Conservation (phyloP, 371 early-diverging fungal species). For the Apophysomyces ossiformis region DNA sequence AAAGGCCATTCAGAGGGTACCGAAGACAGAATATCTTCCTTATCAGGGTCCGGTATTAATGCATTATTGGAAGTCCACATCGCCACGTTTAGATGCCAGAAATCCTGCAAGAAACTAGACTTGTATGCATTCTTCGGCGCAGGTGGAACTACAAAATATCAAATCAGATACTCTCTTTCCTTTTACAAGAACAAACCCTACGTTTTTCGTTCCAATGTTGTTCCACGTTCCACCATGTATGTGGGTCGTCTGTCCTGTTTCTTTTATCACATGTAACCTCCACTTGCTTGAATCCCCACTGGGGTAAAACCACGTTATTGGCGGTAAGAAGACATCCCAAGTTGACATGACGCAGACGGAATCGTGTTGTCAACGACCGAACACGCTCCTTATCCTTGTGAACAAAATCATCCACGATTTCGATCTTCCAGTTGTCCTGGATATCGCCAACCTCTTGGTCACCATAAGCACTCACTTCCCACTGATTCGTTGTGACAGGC, state of each 20-base stretch:
- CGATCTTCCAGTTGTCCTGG: conserved; percentile 93
- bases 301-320: conserved; percentile 83
- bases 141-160: conserved; percentile 54
- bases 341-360: conserved; percentile 83
- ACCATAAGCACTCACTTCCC: conserved; percentile 91
- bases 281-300: conserved; percentile 98
- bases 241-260: conserved; percentile 58
- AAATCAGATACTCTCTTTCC: not conserved
- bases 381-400: conserved; percentile 54
- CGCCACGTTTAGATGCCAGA: conserved; percentile 93
- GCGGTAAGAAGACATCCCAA: conserved; percentile 87
- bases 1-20: conserved; percentile 96
- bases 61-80: conserved; percentile 99
- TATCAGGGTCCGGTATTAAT: conserved; percentile 95
- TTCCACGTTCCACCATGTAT: conserved; percentile 98
- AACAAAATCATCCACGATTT: conserved; percentile 75
- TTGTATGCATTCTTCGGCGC: conserved; percentile 69
- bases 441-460: conserved; percentile 72
- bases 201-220: conserved; percentile 79
- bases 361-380: conserved; percentile 83
- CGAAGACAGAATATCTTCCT: conserved; percentile 90
- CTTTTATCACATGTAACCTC: conserved; percentile 91
- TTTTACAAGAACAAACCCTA: conserved; percentile 28
- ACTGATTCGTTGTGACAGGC: conserved; percentile 81
- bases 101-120: conserved; percentile 84